Evolutionary conservation across 2,329 filamentous ascomycete species (phyloP).

Genomic region (Stachybotrys echinatus): DNA sequence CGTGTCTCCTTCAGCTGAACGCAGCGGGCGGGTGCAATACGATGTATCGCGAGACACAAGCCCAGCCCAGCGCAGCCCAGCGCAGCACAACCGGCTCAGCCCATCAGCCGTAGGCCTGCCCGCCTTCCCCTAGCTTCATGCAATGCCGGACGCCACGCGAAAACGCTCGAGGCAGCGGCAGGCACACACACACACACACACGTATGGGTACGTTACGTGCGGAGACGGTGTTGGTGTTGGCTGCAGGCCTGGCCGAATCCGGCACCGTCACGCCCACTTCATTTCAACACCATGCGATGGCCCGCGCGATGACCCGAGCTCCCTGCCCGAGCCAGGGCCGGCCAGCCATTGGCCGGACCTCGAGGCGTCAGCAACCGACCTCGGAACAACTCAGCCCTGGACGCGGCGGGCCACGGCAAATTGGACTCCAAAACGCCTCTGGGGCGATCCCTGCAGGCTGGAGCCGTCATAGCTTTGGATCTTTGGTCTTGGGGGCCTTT

Average conservation of each 20-base stretch:
- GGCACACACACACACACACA: neutral
- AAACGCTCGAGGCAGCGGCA: neutral
- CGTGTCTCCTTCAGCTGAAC: no score
- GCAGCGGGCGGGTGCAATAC: neutral
- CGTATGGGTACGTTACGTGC: neutral
- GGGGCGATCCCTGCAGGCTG: neutral
- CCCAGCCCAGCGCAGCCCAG: neutral
- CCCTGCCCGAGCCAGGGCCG: neutral
- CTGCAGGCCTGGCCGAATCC: slow-evolving; percentile 33
- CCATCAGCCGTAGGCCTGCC: neutral
- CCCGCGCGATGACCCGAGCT: neutral
- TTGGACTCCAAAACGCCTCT: no score
- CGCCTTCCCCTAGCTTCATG: neutral
- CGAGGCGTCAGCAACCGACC: neutral
- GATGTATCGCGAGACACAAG: no score
- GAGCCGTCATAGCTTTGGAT: no score
- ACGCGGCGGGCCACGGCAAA: no score
- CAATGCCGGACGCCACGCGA: neutral
- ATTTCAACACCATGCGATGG: neutral
- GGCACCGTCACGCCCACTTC: no score
- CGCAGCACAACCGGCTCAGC: neutral
- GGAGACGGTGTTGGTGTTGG: no score
- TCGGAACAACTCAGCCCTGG: no score
- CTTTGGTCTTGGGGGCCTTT: no score
- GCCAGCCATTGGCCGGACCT: neutral